These are phyloP conservation scores for Fusarium ambrosium DNA, from an alignment of 2,329 filamentous ascomycete species.

Conservation along the genomic window DNA sequence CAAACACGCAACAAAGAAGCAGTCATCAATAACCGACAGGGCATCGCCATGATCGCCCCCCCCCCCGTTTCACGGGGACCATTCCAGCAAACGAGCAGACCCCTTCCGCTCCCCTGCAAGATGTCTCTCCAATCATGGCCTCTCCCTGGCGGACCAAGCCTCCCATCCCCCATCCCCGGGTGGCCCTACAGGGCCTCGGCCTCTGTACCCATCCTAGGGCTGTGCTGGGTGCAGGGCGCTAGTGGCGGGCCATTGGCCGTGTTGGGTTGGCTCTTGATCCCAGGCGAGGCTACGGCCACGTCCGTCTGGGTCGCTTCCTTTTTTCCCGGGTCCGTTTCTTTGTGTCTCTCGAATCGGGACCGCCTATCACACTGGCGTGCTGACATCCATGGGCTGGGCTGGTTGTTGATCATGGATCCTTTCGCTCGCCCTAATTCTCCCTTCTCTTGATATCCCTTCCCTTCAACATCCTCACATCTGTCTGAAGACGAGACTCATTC, in stretches of 20 bases:
- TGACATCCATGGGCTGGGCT: conserved; percentile 36
- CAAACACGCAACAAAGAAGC: conserved; percentile 13
- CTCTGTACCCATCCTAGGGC: conserved; percentile 36
- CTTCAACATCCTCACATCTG: conserved; percentile 1
- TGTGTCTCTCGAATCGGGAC: background rate
- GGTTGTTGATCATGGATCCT: conserved; percentile 21
- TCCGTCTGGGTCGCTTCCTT: conserved; percentile 11
- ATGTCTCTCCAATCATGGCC: conserved; percentile 30
- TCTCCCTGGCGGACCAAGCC: conserved; percentile 17
- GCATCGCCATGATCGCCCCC: conserved; percentile 13
- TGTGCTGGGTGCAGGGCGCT: conserved; percentile 36
- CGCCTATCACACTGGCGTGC: conserved; percentile 41
- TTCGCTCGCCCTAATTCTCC: conserved; percentile 10
- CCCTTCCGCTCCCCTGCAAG: background rate
- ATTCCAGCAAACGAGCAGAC: background rate
- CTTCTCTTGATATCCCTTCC: conserved; percentile 24
- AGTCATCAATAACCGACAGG: conserved; percentile 21
- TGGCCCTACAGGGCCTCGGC: conserved; percentile 16
- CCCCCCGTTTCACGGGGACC: background rate
- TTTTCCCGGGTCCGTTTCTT: background rate
- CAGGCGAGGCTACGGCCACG: conserved; percentile 36
- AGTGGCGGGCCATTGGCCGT: conserved; percentile 9
- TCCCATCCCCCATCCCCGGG: conserved; percentile 26
- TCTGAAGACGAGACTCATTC: background rate
- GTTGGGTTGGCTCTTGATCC: conserved; percentile 20